Evolutionary conservation across 768 basidiomycete species (phyloP), one percentile per base, ranked within the genome.

Genomic region (Suillus alpinus): DNA sequence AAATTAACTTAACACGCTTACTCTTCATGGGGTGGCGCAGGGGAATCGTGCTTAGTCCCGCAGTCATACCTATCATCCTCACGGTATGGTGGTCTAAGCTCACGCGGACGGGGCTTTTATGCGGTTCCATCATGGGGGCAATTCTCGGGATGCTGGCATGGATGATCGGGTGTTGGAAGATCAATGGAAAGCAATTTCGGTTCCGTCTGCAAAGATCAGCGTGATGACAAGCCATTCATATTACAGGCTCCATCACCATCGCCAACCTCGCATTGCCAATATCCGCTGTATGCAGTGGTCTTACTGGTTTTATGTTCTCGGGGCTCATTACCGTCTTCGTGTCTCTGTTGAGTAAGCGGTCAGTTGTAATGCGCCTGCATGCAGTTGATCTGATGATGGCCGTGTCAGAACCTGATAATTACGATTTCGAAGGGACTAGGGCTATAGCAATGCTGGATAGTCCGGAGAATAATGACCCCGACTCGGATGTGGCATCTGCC

Each of bases 91-190:
- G 76, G 76, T 71, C 70, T 36, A 72, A 72, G 44, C 68, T 77
- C 18, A 71, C 72, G 9, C 62, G 65, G 1, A 68, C 66, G 0
- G 76, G 68, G 18, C 71, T 76, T 3, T 68, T 76, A 37, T 64
- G 62, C 7, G 76, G 76, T 0, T 66, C 73, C 16, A 66, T 77
- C 59, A 64, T 68, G n/a, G 75, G 77, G 13, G 69, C 72, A 10
- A 57, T 70, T 4, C 66, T 71, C 9, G 75, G 74, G 3, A 71
- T 76, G 64, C 56, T 73, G 13, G 76, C 77, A 6, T 77, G 76
- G 76, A 72, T 78, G 66, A 68, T 75, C 29, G 71, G 72, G 0
- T 76, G 75, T 59, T 69, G 67, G 71, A 75, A 77, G 64, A 68
- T 71, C 32, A 77, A 69, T 59, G 76, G 75, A 65, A 56, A 59